Base-by-base conservation (phyloP, 116 monocot genomes). In the Iris pallida region DNA sequence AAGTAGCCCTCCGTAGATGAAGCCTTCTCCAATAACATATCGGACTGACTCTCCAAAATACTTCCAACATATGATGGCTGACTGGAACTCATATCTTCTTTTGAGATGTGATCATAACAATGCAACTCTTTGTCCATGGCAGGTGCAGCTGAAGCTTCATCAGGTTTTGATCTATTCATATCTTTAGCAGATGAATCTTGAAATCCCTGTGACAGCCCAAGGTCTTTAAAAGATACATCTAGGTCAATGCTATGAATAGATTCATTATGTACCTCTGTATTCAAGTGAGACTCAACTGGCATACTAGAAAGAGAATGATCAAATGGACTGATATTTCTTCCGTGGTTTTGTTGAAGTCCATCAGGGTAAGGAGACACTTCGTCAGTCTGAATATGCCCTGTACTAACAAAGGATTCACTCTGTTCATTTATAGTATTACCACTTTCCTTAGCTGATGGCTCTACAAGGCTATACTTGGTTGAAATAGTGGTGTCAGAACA, bases 141-240 rank as follows among this genome's bases (percentile, higher is more conserved):
- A 1, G 61, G 52, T 43, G 6, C 68, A 53, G 47, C 11, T 59
- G 52, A 52, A 68, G 10, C 12, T 48, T 43, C 17, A 1, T 13
- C 13, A 63, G 47, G n/a, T n/a, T 52, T 42, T 44, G 65, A 53
- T 70, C 16, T 55, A 14, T 48, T 42, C 12, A n/a, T 54, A 40
- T 65, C 43, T 57, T 53, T 41, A 48, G 5, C 10, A 57, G 61
- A 63, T 57, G 45, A 41, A 56, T 78, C 75, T 63, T 40, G 19
- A 11, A 18, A 30, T 53, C 20, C 68, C 17, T 52, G 44, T 74
- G 41, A 70, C 20, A 56, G 48, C 1, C 68, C 61, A 61, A 3
- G 18, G 16, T 64, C 63, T 53, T 63, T 44, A 66, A 13, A 60
- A 40, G 59, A 53, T 18, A 51, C 30, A 57, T 42, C 45, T 16